Conservation (phyloP, 2,329 filamentous ascomycete species). For the Arthrocladium fulminans region DNA sequence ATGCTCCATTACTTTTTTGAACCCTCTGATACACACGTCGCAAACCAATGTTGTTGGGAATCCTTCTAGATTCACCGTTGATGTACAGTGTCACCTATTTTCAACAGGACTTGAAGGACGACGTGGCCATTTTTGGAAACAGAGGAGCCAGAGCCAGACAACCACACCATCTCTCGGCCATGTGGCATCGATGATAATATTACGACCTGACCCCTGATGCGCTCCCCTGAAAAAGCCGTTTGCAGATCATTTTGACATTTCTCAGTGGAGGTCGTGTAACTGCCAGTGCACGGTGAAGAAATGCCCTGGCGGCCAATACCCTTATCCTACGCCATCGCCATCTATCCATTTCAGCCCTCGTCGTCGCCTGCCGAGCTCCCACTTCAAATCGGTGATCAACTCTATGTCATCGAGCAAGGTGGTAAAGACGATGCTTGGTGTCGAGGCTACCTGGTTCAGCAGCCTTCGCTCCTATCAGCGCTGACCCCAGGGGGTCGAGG, state of each 20-base stretch:
- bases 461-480: conserved; percentile 83
- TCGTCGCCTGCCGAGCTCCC: conserved; percentile 76
- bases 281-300: conserved; percentile 15
- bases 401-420: conserved; percentile 97
- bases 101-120: background rate
- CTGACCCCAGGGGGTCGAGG: conserved; percentile 85
- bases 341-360: conserved; percentile 82
- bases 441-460: conserved; percentile 88
- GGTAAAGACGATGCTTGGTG: conserved; percentile 79
- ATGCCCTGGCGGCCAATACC: conserved; percentile 98
- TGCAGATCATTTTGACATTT: conserved; percentile 4
- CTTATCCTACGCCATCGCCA: conserved; percentile 96
- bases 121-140: background rate
- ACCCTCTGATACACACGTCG: background rate
- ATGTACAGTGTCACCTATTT: background rate
- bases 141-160: background rate
- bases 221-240: background rate
- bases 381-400: conserved; percentile 92
- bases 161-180: background rate
- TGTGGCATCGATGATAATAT: conserved; percentile 4
- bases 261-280: background rate
- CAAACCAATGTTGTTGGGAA: background rate
- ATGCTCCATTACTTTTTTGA: no score
- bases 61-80: background rate
- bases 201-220: conserved; percentile 3